A percentile compares a stretch with the other conserved stretches of the same genome.
Evolutionary conservation across 2,329 filamentous ascomycete species (phyloP).

Genomic region (Alternaria gansuensis): DNA sequence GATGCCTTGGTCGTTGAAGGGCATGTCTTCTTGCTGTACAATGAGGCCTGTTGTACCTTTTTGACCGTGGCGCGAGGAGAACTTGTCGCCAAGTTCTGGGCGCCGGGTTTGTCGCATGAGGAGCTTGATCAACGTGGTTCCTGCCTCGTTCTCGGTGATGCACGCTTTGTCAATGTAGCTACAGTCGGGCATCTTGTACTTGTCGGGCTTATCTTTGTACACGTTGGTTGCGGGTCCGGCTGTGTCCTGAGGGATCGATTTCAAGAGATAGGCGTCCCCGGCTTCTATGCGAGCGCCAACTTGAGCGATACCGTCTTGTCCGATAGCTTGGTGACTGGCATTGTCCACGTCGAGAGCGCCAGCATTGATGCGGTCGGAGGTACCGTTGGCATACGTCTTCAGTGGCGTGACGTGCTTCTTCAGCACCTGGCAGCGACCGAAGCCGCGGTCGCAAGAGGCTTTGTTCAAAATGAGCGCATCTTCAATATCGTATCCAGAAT

Average conservation of each 20-base stretch:
- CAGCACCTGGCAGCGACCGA: conserved; percentile 97
- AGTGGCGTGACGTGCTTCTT: conserved; percentile 89
- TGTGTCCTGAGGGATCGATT: conserved; percentile 83
- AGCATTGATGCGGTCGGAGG: conserved; percentile 64
- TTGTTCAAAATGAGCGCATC: conserved; percentile 97
- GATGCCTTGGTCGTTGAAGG: conserved; percentile 89
- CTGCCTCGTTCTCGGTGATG: conserved; percentile 85
- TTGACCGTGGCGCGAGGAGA: conserved; percentile 96
- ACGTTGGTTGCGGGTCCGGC: conserved; percentile 73
- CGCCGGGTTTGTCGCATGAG: conserved; percentile 95
- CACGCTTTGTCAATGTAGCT: conserved; percentile 97
- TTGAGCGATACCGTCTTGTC: conserved; percentile 85
- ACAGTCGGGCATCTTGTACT: conserved; percentile 84
- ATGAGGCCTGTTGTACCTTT: conserved; percentile 98
- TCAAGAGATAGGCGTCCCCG: conserved; percentile 90
- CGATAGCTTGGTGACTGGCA: conserved; percentile 72
- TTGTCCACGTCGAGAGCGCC: conserved; percentile 59
- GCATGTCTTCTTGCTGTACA: conserved; percentile 95
- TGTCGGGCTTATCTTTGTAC: conserved; percentile 71
- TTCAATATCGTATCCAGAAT: conserved; percentile 99
- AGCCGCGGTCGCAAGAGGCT: conserved; percentile 91
- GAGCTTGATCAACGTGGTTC: conserved; percentile 88
- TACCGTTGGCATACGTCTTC: conserved; percentile 86
- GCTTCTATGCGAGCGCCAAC: conserved; percentile 81
- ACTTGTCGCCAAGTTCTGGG: conserved; percentile 97